Evolutionary conservation across 2,329 filamentous ascomycete genomes (phyloP).

Genomic region (Diaporthe longicolla): DNA sequence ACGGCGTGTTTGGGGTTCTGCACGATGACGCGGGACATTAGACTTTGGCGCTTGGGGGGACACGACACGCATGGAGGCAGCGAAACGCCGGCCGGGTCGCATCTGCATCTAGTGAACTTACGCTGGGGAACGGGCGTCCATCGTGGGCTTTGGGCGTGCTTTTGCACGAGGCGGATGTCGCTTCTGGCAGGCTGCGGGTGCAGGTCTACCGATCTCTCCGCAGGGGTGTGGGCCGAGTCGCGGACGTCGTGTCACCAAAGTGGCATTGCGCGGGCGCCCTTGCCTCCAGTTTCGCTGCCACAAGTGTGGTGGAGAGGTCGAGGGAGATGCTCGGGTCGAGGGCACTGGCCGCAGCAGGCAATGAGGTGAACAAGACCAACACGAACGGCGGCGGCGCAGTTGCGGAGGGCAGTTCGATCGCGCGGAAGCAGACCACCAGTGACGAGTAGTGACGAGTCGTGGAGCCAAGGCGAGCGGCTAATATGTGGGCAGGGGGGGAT

Average conservation of each 20-base stretch:
- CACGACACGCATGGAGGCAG: conserved; percentile 6
- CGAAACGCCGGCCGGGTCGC: conserved; percentile 21
- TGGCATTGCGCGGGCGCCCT: conserved; percentile 27
- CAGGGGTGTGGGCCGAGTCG: conserved; percentile 29
- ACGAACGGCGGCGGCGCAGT: neutral
- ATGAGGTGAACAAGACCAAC: neutral
- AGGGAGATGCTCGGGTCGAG: conserved; percentile 10
- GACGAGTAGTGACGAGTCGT: conserved; percentile 30
- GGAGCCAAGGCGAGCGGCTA: conserved; percentile 28
- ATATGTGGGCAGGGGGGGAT: conserved; percentile 26
- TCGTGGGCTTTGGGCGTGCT: neutral
- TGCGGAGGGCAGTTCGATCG: conserved; percentile 4
- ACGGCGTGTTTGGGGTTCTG: conserved; percentile 46
- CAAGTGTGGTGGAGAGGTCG: conserved; percentile 14
- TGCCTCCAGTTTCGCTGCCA: conserved; percentile 5
- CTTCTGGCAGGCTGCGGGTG: neutral
- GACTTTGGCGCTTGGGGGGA: conserved; percentile 8
- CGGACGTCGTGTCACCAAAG: conserved; percentile 26
- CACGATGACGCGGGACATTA: conserved; percentile 36
- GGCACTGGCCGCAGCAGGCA: conserved; percentile 6
- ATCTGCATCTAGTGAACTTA: conserved; percentile 31
- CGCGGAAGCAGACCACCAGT: conserved; percentile 28
- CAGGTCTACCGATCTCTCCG: conserved; percentile 10
- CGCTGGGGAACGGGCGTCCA: conserved; percentile 40
- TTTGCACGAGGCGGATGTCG: conserved; percentile 11